Base-by-base conservation (phyloP, 2,329 filamentous ascomycete species). In the Sarocladiaceae sp. region DNA sequence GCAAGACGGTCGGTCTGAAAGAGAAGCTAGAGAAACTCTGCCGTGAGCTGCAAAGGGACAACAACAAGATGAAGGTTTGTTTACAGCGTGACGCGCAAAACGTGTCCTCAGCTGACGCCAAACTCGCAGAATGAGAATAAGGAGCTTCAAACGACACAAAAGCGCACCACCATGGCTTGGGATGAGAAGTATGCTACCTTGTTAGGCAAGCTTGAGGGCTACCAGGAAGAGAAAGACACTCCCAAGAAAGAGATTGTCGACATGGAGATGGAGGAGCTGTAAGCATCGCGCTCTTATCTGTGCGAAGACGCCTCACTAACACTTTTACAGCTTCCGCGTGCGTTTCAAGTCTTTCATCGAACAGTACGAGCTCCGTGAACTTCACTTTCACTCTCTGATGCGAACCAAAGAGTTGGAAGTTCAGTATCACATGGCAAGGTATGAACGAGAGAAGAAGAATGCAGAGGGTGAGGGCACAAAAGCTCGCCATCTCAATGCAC, bases 21-120 rank as follows among this genome's bases (percentile, higher is more conserved):
- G 92, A 97, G 68, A 97, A 97, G 71, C 76, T 99, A 42, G 94
- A 99, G 71, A 99, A 97, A 67, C 77, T 99, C 28, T 97, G 92
- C 62, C 80, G 94, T 53, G 94, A 99, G 69, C 79, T 99, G 52
- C 94, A 95, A 55, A 88, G 93, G 62, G 94, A 99, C 65, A 99
- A 99, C 69, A 97, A 97, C 71, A 95, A 96, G 72, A 84, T 99
- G 58, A 97, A 97, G 86, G 90, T 94, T 70, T 60, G 74, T 66
- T 33, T 13, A 12, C 13, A 4, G 29, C 18, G 47, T 36, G 33
- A 35, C n/a, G 17, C 18, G 7, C 22, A 10, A 3, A 11, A 33
- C 4, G 4, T 47, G n/a, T 28, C 35, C 4, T 28, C 31, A 11
- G 28, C 26, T 31, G 18, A 48, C 44, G 22, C n/a, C 18, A 33